Percentiles rank a stretch among this genome's conserved stretches.
Conservation (phyloP, 805 yeast species). For the Schizosaccharomyces japonicus region DNA sequence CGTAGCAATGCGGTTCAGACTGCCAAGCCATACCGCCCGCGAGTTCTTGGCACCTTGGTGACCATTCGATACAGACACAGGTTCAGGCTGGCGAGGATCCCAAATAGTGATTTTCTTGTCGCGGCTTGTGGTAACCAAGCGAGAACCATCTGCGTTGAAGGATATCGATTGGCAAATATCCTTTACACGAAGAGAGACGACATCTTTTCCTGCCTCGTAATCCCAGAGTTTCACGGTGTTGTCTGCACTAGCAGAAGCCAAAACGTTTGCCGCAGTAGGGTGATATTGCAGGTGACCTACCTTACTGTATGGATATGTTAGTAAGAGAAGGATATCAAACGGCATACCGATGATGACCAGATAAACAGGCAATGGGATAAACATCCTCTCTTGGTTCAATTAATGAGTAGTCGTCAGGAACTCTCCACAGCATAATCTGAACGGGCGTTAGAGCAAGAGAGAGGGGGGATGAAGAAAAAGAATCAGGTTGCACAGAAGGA, state of each 20-base stretch:
- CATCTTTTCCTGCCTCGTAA: constrained; percentile 45
- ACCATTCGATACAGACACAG: constrained; percentile 65
- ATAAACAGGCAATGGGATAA: constrained; percentile 39
- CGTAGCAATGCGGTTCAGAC: constrained; percentile 60
- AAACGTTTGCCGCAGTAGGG: constrained; percentile 65
- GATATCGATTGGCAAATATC: constrained; percentile 84
- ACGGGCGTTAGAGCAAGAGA: too few relatives aligned
- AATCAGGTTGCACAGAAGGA: too few relatives aligned
- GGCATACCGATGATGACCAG: constrained; percentile 40
- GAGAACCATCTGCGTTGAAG: constrained; percentile 72
- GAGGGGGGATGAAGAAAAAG: too few relatives aligned
- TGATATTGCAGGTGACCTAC: constrained; percentile 82
- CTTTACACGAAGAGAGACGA: constrained; percentile 55
- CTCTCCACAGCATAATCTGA: constrained; percentile 57
- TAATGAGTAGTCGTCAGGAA: constrained; percentile 44
- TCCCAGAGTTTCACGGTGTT: constrained; percentile 85
- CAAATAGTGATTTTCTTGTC: constrained; percentile 78
- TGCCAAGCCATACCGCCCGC: constrained; percentile 77
- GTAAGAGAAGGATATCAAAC: neutral
- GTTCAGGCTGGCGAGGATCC: constrained; percentile 57
- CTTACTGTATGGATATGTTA: constrained; percentile 25
- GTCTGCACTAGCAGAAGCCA: constrained; percentile 80
- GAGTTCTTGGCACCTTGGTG: constrained; percentile 84
- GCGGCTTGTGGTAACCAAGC: constrained; percentile 69
- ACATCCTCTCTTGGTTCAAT: constrained; percentile 40